Evolutionary conservation across 2,329 filamentous ascomycete genomes (phyloP).

Genomic region (Clarireedia monteithiana): DNA sequence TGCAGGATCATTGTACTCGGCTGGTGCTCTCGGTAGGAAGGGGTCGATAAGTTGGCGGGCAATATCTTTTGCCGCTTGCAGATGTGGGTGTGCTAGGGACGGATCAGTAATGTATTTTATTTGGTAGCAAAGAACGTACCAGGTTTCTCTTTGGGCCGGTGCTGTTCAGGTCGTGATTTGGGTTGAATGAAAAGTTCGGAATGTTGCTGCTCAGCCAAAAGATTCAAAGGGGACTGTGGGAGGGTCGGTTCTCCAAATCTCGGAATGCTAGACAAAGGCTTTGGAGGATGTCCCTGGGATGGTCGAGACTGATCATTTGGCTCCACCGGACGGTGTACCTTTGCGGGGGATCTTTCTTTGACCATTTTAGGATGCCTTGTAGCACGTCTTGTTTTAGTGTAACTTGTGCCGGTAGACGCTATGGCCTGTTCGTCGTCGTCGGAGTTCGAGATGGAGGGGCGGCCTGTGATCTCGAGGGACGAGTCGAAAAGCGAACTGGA

Average conservation of each 20-base stretch:
- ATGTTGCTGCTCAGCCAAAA: conserved; percentile 18
- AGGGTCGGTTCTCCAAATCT: conserved; percentile 27
- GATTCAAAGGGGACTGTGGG: conserved; percentile 27
- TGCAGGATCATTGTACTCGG: conserved; percentile 17
- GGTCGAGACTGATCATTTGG: conserved; percentile 18
- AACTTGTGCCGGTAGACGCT: too few relatives aligned
- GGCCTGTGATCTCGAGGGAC: conserved; percentile 5
- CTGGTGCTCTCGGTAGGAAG: conserved; percentile 22
- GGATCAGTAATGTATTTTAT: neutral
- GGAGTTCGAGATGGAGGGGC: conserved; percentile 11
- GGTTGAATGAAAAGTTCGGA: conserved; percentile 26
- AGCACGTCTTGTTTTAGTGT: neutral
- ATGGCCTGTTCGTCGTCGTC: too few relatives aligned
- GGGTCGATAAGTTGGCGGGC: conserved; percentile 21
- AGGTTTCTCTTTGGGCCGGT: conserved; percentile 20
- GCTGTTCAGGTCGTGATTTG: conserved; percentile 27
- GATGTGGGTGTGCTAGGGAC: conserved; percentile 21
- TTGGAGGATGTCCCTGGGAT: conserved; percentile 7
- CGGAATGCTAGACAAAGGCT: conserved; percentile 16
- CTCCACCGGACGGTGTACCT: conserved; percentile 17
- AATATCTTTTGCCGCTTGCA: conserved; percentile 25
- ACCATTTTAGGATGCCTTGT: conserved; percentile 23
- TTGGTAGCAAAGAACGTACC: conserved; percentile 13
- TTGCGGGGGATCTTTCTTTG: conserved; percentile 29
- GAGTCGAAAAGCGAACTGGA: conserved; percentile 27